Percentiles rank a stretch among this genome's conserved stretches.
These are phyloP conservation scores for Cercospora zeina DNA, from an alignment of 2,329 filamentous ascomycete species.

Conservation along the genomic window DNA sequence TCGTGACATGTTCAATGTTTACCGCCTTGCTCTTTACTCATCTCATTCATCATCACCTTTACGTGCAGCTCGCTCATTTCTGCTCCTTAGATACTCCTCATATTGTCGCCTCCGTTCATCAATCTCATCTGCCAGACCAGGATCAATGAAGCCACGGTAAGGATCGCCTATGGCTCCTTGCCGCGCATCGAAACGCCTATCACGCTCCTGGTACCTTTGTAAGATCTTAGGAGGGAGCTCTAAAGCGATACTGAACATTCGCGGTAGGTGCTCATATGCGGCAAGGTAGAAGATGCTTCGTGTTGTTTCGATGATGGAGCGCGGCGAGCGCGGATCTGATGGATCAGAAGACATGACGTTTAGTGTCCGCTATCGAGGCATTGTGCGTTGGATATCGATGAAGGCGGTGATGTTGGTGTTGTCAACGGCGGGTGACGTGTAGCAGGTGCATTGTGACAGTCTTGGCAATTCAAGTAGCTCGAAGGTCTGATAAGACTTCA, in stretches of 20 bases:
- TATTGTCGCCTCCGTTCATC: constrained; percentile 22
- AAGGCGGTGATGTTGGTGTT: not conserved
- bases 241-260: constrained; percentile 20
- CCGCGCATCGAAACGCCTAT: constrained; percentile 27
- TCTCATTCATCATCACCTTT: not conserved
- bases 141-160: constrained; percentile 27
- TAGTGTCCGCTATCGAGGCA: not conserved
- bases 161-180: constrained; percentile 29
- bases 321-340: constrained; percentile 24
- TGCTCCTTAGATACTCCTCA: constrained; percentile 18
- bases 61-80: not conserved
- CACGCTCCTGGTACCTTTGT: constrained; percentile 25
- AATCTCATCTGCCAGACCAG: constrained; percentile 27
- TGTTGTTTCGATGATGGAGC: constrained; percentile 22
- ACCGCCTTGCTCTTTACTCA: not conserved
- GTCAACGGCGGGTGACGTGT: not conserved
- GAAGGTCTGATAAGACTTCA: not conserved
- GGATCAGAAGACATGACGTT: constrained; percentile 14
- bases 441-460: not conserved
- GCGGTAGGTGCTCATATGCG: constrained; percentile 23
- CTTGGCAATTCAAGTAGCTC: not conserved
- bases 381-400: not conserved
- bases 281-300: constrained; percentile 20
- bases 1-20: not conserved
- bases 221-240: constrained; percentile 24